These are phyloP conservation scores for Pseudopithomyces chartarum DNA, from an alignment of 2,329 filamentous ascomycete species.

Conservation along the genomic window DNA sequence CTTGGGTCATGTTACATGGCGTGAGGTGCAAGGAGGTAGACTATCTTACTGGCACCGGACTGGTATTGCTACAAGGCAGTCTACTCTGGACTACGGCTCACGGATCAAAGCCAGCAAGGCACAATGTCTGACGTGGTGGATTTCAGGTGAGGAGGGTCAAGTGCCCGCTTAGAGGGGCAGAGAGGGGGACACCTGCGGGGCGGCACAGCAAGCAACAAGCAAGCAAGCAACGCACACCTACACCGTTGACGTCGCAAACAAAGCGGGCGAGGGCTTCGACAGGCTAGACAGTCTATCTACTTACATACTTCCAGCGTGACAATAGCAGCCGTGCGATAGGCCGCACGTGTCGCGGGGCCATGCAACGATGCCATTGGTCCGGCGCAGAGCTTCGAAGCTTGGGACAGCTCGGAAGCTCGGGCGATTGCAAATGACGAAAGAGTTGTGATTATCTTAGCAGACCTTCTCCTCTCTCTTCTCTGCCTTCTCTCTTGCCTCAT, in stretches of 20 bases:
- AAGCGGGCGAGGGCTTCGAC: too few relatives aligned
- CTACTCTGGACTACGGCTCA: not conserved
- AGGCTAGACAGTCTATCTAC: too few relatives aligned
- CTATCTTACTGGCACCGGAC: too few relatives aligned
- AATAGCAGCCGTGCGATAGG: not conserved
- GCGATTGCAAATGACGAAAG: slow-evolving; percentile 33
- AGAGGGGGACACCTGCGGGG: slow-evolving; percentile 9
- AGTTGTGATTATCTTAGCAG: slow-evolving; percentile 18
- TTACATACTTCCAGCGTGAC: too few relatives aligned
- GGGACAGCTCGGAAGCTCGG: slow-evolving; percentile 26
- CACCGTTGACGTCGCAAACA: too few relatives aligned
- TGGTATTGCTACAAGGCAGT: too few relatives aligned
- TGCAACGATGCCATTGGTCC: too few relatives aligned
- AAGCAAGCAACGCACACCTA: too few relatives aligned
- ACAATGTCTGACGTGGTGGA: slow-evolving; percentile 6
- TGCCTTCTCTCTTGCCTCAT: slow-evolving; percentile 5
- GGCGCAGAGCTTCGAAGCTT: not conserved
- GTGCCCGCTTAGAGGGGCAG: not conserved
- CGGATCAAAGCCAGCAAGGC: not conserved
- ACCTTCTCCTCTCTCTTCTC: slow-evolving; percentile 4
- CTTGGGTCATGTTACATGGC: slow-evolving; percentile 12
- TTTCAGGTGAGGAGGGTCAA: not conserved
- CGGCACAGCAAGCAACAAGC: slow-evolving; percentile 5
- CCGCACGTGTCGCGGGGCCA: not conserved
- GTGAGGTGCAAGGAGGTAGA: slow-evolving; percentile 8